phyloP scores from a whole-genome alignment of 2,329 filamentous ascomycete genomes.

The Alternaria viburni region DNA sequence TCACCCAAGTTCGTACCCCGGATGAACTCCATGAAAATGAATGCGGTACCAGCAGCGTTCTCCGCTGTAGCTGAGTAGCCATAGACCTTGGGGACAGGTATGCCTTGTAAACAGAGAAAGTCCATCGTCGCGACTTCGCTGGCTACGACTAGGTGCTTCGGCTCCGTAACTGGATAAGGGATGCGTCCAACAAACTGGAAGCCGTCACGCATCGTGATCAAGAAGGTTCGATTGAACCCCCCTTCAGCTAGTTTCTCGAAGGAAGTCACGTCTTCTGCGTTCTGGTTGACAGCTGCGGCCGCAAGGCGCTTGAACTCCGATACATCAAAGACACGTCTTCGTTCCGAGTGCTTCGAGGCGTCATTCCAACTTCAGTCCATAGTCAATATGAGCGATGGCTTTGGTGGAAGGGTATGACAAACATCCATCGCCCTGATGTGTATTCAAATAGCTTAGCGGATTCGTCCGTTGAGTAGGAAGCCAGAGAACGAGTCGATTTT shows the following conservation, averaged over 20 bases:
- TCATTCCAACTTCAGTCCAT: neutral
- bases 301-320: neutral
- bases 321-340: neutral
- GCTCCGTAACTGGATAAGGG: constrained; percentile 31
- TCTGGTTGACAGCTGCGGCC: neutral
- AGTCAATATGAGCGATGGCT: neutral
- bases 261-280: neutral
- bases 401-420: neutral
- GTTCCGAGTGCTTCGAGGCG: neutral
- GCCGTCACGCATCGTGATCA: constrained; percentile 33
- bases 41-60: constrained; percentile 50
- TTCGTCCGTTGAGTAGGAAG: neutral
- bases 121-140: constrained; percentile 50
- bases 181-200: constrained; percentile 33
- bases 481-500: neutral
- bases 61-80: constrained; percentile 41
- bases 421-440: neutral
- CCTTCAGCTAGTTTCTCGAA: constrained; percentile 32
- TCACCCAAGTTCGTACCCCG: constrained; percentile 42
- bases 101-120: constrained; percentile 36
- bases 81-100: constrained; percentile 49
- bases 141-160: constrained; percentile 36
- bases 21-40: constrained; percentile 49
- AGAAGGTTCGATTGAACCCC: constrained; percentile 34
- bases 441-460: neutral